phyloP scores from a whole-genome alignment of 2,329 filamentous ascomycete species.

The Cladosporium austrohemisphaericum region DNA sequence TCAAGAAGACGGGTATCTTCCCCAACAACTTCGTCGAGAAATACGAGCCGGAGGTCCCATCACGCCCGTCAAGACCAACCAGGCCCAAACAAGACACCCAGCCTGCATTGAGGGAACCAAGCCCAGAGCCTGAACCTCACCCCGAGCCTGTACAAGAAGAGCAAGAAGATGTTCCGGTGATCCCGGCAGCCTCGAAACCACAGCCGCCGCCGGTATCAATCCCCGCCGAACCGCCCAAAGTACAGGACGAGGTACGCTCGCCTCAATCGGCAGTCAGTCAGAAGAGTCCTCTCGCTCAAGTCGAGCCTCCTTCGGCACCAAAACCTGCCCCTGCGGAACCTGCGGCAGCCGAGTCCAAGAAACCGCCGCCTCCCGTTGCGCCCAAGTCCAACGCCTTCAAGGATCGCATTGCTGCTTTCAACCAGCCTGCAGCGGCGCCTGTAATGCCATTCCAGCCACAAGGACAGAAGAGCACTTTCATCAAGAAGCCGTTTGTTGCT shows the following conservation, averaged over 20 bases:
- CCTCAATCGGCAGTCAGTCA: constrained; percentile 23
- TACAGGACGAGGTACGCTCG: constrained; percentile 25
- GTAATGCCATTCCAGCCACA: constrained; percentile 85
- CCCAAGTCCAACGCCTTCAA: constrained; percentile 81
- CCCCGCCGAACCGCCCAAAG: constrained; percentile 20
- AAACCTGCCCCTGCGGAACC: constrained; percentile 33
- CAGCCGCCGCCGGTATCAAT: constrained; percentile 34
- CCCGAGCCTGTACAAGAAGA: constrained; percentile 16
- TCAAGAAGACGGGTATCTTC: constrained; percentile 80
- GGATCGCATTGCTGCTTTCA: constrained; percentile 96
- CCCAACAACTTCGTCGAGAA: constrained; percentile 96
- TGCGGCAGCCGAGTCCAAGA: constrained; percentile 45
- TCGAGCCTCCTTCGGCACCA: constrained; percentile 31
- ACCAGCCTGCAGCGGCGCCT: constrained; percentile 80
- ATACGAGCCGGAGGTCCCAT: constrained; percentile 86
- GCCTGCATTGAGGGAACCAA: constrained; percentile 15
- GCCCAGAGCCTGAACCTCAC: constrained; percentile 27
- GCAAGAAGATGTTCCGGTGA: constrained; percentile 27
- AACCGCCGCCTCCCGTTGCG: constrained; percentile 61
- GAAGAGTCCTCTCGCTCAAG: constrained; percentile 18
- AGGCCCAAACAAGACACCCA: constrained; percentile 62
- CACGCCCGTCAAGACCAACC: constrained; percentile 69
- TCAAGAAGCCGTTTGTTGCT: constrained; percentile 96
- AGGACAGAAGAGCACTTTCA: constrained; percentile 62
- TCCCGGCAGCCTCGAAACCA: constrained; percentile 35